Conservation (phyloP, 176 grass and related monocot species). For the Olyra latifolia region DNA sequence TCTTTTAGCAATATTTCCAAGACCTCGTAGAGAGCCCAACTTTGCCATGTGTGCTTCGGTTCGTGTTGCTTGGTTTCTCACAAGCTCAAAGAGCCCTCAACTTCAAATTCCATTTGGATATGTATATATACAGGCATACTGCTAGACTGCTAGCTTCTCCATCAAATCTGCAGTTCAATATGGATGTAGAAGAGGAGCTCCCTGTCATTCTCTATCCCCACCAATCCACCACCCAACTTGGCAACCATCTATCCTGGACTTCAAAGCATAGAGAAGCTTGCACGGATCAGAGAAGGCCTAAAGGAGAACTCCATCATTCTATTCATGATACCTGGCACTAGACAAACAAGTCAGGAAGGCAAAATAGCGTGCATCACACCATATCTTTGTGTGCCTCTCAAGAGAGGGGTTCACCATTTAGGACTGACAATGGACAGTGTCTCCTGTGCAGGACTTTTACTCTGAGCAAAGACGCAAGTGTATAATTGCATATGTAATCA, state of each 20-base stretch:
- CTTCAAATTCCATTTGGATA: slow-evolving; percentile 10
- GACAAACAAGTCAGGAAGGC: slow-evolving; percentile 3
- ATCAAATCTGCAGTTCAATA: slow-evolving; percentile 33
- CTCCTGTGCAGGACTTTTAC: not conserved
- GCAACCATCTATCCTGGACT: slow-evolving; percentile 45
- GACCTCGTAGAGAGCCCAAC: slow-evolving; percentile 34
- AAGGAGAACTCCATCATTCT: slow-evolving; percentile 21
- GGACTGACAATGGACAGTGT: slow-evolving; percentile 28
- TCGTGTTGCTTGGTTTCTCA: slow-evolving; percentile 33
- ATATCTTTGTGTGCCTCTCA: slow-evolving; percentile 33
- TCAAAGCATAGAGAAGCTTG: slow-evolving; percentile 64
- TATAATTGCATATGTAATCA: not conserved
- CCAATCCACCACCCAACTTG: slow-evolving; percentile 28
- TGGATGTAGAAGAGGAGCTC: slow-evolving; percentile 25
- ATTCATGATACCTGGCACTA: slow-evolving; percentile 27
- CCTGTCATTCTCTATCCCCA: slow-evolving; percentile 41
- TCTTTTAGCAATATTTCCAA: slow-evolving; percentile 61
- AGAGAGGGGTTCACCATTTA: slow-evolving; percentile 21
- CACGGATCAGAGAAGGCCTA: slow-evolving; percentile 47
- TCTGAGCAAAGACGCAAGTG: not conserved
- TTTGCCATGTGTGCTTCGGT: slow-evolving; percentile 3
- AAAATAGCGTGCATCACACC: slow-evolving; percentile 27
- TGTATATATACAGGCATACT: slow-evolving; percentile 41
- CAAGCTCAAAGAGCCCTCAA: slow-evolving; percentile 6
- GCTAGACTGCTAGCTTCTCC: not conserved